A percentile compares a stretch with the other conserved stretches of the same genome.
Evolutionary conservation across 2,329 filamentous ascomycete genomes (phyloP).

Genomic region (Aspergillus sp.): DNA sequence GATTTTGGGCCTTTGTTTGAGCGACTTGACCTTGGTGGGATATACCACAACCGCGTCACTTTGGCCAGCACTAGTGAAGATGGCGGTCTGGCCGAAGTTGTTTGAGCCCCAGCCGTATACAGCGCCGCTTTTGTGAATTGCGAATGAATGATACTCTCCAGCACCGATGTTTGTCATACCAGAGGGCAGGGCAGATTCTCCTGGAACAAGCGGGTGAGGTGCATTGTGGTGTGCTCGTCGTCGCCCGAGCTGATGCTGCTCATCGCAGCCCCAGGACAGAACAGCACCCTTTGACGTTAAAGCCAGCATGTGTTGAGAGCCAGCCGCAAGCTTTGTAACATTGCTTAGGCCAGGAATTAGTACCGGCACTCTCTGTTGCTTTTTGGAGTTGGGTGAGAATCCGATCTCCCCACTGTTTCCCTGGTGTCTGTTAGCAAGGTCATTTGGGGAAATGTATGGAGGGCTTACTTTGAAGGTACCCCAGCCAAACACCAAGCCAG

Average conservation of each 20-base stretch:
- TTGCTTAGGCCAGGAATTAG: conserved; percentile 60
- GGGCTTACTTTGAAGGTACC: conserved; percentile 70
- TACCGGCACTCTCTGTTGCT: conserved; percentile 42
- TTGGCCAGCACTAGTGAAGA: conserved; percentile 58
- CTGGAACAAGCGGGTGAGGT: conserved; percentile 50
- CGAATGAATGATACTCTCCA: conserved; percentile 47
- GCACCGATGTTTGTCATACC: conserved; percentile 45
- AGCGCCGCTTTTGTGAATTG: conserved; percentile 41
- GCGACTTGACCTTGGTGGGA: conserved; percentile 14
- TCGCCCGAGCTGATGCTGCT: conserved; percentile 69
- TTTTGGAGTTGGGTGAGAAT: conserved; percentile 44
- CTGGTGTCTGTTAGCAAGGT: neutral
- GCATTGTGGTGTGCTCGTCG: conserved; percentile 48
- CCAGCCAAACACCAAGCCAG: conserved; percentile 78
- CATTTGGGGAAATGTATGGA: neutral
- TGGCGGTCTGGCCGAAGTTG: conserved; percentile 74
- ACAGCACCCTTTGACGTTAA: conserved; percentile 65
- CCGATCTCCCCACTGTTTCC: conserved; percentile 60
- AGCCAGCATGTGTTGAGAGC: conserved; percentile 70
- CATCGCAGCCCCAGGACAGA: conserved; percentile 70
- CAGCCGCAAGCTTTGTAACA: conserved; percentile 63
- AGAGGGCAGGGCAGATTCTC: conserved; percentile 52
- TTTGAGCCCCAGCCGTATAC: conserved; percentile 75
- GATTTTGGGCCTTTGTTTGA: conserved; percentile 7
- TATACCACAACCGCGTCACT: conserved; percentile 39